These are phyloP conservation scores for Phytophthora constricta DNA, from an alignment of 352 stramenopile species.

Conservation along the genomic window DNA sequence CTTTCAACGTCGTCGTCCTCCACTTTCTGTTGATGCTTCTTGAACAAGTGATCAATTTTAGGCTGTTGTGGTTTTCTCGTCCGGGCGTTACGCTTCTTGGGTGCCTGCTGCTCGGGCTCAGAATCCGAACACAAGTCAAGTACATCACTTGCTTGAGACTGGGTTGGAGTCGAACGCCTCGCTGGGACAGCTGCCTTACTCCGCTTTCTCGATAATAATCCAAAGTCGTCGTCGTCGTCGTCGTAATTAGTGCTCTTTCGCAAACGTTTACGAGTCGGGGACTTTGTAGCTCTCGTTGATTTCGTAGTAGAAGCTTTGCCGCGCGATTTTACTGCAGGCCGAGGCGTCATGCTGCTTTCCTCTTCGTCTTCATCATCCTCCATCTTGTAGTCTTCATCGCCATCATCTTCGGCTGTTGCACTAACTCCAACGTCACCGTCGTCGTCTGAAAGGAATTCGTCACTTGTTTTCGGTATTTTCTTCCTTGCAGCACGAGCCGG, in stretches of 20 bases:
- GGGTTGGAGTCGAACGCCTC: slow-evolving; percentile 17
- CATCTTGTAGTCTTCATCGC: slow-evolving; percentile 69
- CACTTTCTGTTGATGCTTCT: slow-evolving; percentile 37
- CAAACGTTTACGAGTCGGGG: slow-evolving; percentile 46
- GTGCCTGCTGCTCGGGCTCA: slow-evolving; percentile 29
- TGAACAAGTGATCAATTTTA: slow-evolving; percentile 71
- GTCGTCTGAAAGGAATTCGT: slow-evolving; percentile 51
- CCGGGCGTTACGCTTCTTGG: slow-evolving; percentile 19
- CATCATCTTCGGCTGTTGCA: slow-evolving; percentile 53
- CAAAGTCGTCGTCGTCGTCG: slow-evolving; percentile 40
- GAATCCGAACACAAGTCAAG: slow-evolving; percentile 68
- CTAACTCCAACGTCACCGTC: slow-evolving; percentile 40
- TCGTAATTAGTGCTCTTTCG: slow-evolving; percentile 45
- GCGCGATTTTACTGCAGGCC: slow-evolving; percentile 18
- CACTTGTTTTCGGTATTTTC: slow-evolving; percentile 22
- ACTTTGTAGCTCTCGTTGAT: slow-evolving; percentile 27
- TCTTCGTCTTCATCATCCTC: slow-evolving; percentile 54
- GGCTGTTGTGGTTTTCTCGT: slow-evolving; percentile 50
- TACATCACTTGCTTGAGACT: slow-evolving; percentile 32
- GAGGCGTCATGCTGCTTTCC: slow-evolving; percentile 40
- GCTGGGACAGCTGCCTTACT: slow-evolving; percentile 22
- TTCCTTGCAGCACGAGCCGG: slow-evolving; percentile 40
- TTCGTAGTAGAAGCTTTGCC: slow-evolving; percentile 9
- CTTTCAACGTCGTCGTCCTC: slow-evolving; percentile 74
- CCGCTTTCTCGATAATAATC: slow-evolving; percentile 18